These are phyloP conservation scores for Massarina eburnea DNA, from an alignment of 2,329 filamentous ascomycete species.

Conservation along the genomic window DNA sequence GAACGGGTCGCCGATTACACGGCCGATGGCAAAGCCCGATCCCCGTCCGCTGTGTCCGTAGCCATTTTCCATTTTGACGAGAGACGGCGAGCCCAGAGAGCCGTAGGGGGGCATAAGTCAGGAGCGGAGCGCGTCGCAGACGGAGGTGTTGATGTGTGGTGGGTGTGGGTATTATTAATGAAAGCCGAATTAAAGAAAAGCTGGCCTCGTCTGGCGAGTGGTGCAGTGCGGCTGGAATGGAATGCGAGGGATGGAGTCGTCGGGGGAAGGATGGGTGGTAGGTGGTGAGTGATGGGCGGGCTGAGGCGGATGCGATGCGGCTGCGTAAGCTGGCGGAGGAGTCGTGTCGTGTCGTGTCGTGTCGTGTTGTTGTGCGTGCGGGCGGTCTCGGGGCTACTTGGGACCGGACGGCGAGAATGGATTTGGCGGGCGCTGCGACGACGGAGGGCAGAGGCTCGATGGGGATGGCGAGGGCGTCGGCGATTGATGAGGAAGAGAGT, in stretches of 20 bases:
- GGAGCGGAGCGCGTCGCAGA: slow-evolving; percentile 37
- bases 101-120: slow-evolving; percentile 70
- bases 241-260: not conserved
- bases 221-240: not conserved
- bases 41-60: slow-evolving; percentile 49
- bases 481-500: too few relatives aligned
- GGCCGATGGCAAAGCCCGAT: slow-evolving; percentile 70
- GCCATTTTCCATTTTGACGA: slow-evolving; percentile 77
- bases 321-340: not conserved
- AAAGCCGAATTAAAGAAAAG: not conserved
- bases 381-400: slow-evolving; percentile 5
- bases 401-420: slow-evolving; percentile 11
- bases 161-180: not conserved
- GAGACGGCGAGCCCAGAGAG: slow-evolving; percentile 71
- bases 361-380: not conserved
- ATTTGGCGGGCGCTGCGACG: slow-evolving; percentile 15
- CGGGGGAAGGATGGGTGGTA: not conserved
- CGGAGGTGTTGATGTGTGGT: slow-evolving; percentile 9
- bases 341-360: not conserved
- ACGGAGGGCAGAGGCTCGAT: not conserved
- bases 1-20: slow-evolving; percentile 95
- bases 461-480: too few relatives aligned
- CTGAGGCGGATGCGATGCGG: not conserved
- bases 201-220: slow-evolving; percentile 2
- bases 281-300: not conserved